Base-by-base conservation (phyloP, 768 basidiomycete species). In the Pilatotrama ljubarskyi region DNA sequence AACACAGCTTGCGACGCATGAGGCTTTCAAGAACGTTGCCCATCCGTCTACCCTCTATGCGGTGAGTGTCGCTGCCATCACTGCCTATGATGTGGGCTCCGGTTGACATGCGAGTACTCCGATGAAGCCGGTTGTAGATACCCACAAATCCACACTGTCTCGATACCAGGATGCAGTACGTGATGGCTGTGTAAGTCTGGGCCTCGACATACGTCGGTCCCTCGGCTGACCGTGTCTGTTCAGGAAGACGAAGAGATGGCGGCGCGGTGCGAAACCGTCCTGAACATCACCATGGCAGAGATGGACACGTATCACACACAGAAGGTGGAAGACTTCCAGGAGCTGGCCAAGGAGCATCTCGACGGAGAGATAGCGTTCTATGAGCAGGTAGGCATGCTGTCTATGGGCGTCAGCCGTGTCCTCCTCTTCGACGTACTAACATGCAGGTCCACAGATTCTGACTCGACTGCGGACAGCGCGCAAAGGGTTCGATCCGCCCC, bases 201-300 rank as follows among this genome's bases (percentile, higher is more conserved):
- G n/a, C 37, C 29, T 10, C 36, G 8, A 20, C 11, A 24, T 36
- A 18, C 20, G 18, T 15, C 38, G n/a, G 22, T 35, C 1, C 14
- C n/a, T 18, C 3, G 35, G 17, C 48, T n/a, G 35, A 26, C 25
- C 17, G 18, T 20, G 22, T n/a, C 4, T 42, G 18, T n/a, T 10
- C 68, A 88, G 86, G 71, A 80, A 14, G 78, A 87, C 64, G 85
- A 87, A 48, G 86, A 88, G 17, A 74, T 87, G 62, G 84, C 85
- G 2, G 80, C 84, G 3, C 83, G 93, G 18, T 93, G 90, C 70
- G 93, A 95, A 73, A 94, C 93, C 0, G 90, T 93, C 7, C 75
- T 95, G 25, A 94, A 95, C 70, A 86, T 85, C 9, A 93, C 92
- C 1, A 87, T 93, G 85, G 90, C 93, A 0, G 92, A 95, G 76